Evolutionary conservation across 352 stramenopile genomes (phyloP).

Genomic region (Globisporangium middletonii): DNA sequence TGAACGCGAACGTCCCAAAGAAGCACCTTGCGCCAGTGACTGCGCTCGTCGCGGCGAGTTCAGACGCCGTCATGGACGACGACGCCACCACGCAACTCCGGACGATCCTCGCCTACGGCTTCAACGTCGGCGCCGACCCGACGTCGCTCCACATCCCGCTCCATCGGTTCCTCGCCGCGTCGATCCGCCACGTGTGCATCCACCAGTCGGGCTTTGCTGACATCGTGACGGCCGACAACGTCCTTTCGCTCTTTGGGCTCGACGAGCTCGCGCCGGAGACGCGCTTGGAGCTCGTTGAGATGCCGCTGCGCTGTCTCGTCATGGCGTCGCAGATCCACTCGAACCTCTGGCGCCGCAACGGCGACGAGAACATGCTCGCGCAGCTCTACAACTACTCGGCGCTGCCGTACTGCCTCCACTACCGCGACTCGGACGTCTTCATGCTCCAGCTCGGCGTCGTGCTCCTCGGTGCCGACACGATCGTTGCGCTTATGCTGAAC

Average conservation of each 20-base stretch:
- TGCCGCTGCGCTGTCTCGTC: conserved; percentile 74
- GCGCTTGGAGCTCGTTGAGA: conserved; percentile 62
- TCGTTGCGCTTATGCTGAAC: conserved; percentile 71
- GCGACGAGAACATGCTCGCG: conserved; percentile 86
- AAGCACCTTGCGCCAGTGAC: conserved; percentile 39
- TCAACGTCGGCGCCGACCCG: conserved; percentile 50
- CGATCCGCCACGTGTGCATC: conserved; percentile 62
- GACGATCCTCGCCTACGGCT: conserved; percentile 42
- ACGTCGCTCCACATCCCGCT: conserved; percentile 79
- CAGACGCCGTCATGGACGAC: conserved; percentile 5
- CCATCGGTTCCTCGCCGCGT: conserved; percentile 72
- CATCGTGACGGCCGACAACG: conserved; percentile 32
- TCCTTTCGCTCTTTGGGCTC: conserved; percentile 58
- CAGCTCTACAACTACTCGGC: conserved; percentile 89
- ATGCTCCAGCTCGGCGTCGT: conserved; percentile 71
- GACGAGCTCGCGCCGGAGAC: conserved; percentile 34
- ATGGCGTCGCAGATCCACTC: conserved; percentile 87
- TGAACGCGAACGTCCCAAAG: conserved; percentile 48
- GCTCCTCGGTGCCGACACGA: conserved; percentile 51
- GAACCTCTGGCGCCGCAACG: conserved; percentile 82
- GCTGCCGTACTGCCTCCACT: conserved; percentile 83
- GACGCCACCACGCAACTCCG: conserved; percentile 9
- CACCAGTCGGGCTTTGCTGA: conserved; percentile 46
- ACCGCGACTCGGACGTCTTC: conserved; percentile 75
- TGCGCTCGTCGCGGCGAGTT: conserved; percentile 18